Conservation (phyloP, 192 early-diverging fungal genomes). For the Backusella morwellensis region DNA sequence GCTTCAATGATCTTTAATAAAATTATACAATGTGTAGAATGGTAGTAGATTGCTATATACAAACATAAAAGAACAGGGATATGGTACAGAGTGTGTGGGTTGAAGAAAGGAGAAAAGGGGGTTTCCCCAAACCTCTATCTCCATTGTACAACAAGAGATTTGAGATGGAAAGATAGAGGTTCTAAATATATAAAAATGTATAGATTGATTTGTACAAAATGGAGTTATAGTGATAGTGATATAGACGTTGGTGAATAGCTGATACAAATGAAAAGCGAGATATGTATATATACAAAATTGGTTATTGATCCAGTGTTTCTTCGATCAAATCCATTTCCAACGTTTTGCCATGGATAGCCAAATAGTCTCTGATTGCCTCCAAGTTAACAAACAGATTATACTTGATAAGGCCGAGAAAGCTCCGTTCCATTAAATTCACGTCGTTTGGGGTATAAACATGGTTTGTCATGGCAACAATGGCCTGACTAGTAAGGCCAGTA, state of each 20-base stretch:
- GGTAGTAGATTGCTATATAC: not conserved
- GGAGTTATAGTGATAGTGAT: not conserved
- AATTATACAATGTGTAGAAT: not conserved
- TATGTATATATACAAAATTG: not conserved
- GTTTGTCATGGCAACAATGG: conserved; percentile 42
- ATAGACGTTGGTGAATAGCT: not conserved
- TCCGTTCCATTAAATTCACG: conserved; percentile 58
- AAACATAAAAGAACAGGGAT: not conserved
- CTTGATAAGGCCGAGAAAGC: conserved; percentile 54
- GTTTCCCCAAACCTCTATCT: not conserved
- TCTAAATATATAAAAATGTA: not conserved
- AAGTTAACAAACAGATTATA: conserved; percentile 53
- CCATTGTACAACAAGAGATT: not conserved
- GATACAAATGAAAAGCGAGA: not conserved
- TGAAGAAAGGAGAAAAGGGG: not conserved
- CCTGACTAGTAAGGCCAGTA: conserved; percentile 33
- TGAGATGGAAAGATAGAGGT: not conserved
- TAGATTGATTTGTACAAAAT: conserved; percentile 1
- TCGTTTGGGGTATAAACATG: conserved; percentile 52
- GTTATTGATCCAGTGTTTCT: conserved; percentile 28
- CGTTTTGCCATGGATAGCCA: conserved; percentile 32
- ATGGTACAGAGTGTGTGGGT: not conserved
- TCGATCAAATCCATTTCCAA: conserved; percentile 36
- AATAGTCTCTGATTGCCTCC: conserved; percentile 44
- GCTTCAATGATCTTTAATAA: not conserved